phyloP scores from a whole-genome alignment of 345 rosid species.

The Eucalyptus microcorys region DNA sequence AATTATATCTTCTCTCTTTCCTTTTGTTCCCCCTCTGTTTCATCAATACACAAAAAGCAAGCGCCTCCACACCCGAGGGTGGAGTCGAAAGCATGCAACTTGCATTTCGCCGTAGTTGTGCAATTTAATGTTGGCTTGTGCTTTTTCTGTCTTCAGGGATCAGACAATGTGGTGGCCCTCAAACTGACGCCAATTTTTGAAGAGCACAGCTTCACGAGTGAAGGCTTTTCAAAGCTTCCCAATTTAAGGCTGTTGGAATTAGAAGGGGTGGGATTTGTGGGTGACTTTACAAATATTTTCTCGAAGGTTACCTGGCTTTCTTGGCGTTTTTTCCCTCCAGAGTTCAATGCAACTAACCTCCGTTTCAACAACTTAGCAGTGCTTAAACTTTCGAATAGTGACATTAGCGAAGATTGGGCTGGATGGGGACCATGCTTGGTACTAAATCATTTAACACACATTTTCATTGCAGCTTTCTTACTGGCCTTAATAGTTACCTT shows the following conservation, averaged over 20 bases:
- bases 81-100: background rate
- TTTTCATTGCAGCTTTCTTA: accelerated
- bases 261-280: background rate
- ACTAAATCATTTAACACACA: background rate
- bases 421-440: background rate
- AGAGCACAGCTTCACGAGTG: background rate
- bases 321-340: background rate
- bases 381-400: background rate
- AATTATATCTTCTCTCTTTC: background rate
- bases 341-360: background rate
- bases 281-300: background rate
- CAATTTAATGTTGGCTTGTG: background rate
- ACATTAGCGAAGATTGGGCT: background rate
- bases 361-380: background rate
- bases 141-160: background rate
- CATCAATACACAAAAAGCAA: background rate
- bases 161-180: background rate
- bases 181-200: background rate
- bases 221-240: background rate
- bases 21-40: background rate
- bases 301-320: background rate
- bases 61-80: background rate
- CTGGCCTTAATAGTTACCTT: accelerated
- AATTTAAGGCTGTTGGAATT: background rate
- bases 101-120: accelerated